These are phyloP conservation scores for Talaromyces adpressus DNA, from an alignment of 495 filamentous ascomycete species.

Conservation along the genomic window DNA sequence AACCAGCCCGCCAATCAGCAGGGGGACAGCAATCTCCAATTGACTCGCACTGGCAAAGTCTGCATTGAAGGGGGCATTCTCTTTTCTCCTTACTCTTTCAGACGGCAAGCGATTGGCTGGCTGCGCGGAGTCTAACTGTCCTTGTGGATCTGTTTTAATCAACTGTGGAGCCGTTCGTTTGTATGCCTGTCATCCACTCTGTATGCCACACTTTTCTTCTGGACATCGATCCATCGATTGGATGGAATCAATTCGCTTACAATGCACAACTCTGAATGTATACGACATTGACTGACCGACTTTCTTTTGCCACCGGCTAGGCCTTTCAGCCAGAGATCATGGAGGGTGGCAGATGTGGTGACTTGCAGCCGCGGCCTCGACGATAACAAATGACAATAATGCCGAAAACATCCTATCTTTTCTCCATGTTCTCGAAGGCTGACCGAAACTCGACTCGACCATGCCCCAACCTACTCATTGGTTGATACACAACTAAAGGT, in stretches of 20 bases:
- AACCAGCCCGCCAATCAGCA: not conserved
- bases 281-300: not conserved
- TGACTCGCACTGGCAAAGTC: not conserved
- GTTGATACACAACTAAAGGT: not conserved
- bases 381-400: no score
- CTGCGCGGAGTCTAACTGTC: not conserved
- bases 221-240: not conserved
- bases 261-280: not conserved
- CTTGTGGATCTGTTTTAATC: no score
- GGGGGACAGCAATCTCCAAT: not conserved
- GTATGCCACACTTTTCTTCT: not conserved
- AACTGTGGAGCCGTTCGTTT: not conserved
- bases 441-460: not conserved
- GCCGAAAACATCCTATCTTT: no score
- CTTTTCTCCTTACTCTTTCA: no score
- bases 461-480: not conserved
- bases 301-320: not conserved
- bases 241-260: not conserved
- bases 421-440: not conserved
- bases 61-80: not conserved
- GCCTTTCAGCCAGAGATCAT: not conserved
- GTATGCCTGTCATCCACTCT: not conserved
- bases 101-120: not conserved
- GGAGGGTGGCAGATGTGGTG: not conserved
- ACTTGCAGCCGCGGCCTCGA: no score